Conservation (phyloP, 1,284 basidiomycete genomes). For the Lentinula novae-zelandiae region DNA sequence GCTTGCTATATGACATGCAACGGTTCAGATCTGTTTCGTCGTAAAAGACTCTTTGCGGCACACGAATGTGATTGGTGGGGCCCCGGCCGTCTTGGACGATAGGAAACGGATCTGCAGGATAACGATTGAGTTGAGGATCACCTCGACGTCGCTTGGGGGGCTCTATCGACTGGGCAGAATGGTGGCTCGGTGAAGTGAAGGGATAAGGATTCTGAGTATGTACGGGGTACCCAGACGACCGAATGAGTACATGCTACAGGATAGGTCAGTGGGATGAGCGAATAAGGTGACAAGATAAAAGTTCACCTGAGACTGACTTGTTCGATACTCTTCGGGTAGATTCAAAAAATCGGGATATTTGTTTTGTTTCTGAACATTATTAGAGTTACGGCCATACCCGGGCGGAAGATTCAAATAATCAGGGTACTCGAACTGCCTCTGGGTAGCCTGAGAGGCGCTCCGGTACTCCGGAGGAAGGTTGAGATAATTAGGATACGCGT, state of each 20-base stretch:
- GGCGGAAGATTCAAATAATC: not conserved
- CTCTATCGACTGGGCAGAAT: not conserved
- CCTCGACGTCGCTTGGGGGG: not conserved
- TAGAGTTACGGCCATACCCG: not conserved
- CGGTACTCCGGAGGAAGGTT: not conserved
- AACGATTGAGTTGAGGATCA: not conserved
- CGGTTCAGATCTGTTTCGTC: not conserved
- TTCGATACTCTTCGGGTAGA: not conserved
- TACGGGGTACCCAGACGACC: not conserved
- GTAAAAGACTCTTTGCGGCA: conserved; percentile 6
- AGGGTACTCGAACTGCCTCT: not conserved
- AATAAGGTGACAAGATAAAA: not conserved
- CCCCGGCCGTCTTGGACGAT: not conserved
- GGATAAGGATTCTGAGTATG: conserved; percentile 1
- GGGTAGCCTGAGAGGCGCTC: not conserved
- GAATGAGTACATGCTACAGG: not conserved
- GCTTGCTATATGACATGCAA: conserved; percentile 7
- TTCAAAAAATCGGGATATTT: not conserved
- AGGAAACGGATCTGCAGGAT: not conserved
- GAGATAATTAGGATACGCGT: not conserved
- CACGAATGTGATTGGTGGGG: conserved; percentile 7
- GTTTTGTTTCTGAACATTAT: not conserved
- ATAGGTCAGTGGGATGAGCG: not conserved
- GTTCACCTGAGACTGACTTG: not conserved
- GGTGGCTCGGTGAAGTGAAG: not conserved